These are phyloP conservation scores for Antitrichia curtipendula DNA, from an alignment of 225 moss, liverwort and hornwort genomes.

Conservation along the genomic window DNA sequence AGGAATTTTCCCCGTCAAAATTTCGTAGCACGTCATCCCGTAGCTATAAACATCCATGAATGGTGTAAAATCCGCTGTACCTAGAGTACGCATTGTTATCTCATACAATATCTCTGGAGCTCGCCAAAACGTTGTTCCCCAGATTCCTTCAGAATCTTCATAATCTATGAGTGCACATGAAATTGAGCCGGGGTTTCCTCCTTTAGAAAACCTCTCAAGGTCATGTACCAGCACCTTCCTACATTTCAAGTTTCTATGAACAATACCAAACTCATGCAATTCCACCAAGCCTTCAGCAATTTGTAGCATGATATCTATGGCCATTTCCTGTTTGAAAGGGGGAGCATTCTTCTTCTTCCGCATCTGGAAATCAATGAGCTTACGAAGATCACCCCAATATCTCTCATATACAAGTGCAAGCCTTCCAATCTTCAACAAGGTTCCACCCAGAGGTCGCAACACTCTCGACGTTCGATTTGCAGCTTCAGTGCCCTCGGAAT, in stretches of 20 bases:
- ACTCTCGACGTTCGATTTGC: neutral
- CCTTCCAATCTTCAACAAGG: neutral
- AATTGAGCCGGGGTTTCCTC: neutral
- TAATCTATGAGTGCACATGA: neutral
- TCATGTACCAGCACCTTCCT: rapidly evolving
- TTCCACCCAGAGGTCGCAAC: neutral
- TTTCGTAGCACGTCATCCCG: neutral
- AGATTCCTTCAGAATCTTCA: rapidly evolving
- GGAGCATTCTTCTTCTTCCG: neutral
- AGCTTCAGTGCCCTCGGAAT: neutral
- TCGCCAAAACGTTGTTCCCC: neutral
- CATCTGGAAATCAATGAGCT: neutral
- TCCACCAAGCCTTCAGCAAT: neutral
- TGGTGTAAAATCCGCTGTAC: neutral
- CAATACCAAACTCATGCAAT: neutral
- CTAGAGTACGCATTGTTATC: rapidly evolving
- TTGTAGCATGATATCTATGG: neutral
- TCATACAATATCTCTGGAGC: neutral
- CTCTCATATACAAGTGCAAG: neutral
- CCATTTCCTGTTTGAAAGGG: neutral
- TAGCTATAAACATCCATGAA: neutral
- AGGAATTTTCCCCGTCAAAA: neutral
- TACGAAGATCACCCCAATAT: neutral
- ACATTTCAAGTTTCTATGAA: neutral
- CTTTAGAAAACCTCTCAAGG: neutral